Conservation (phyloP, 1,284 basidiomycete genomes). For the Marasmius fiardii region DNA sequence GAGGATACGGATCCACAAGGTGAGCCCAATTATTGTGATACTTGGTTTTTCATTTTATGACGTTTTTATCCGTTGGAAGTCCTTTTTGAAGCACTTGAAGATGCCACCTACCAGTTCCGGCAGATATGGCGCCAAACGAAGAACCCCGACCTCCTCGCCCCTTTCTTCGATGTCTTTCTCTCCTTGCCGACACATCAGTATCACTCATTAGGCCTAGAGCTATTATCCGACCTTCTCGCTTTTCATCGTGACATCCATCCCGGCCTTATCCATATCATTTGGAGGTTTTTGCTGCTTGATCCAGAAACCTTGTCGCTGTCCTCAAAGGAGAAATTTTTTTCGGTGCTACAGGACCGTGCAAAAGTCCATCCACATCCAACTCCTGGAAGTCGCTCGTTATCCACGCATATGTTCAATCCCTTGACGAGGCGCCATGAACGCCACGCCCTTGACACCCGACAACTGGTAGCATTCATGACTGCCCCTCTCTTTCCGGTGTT, state of each 20-base stretch:
- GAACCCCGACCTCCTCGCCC: conserved; percentile 30
- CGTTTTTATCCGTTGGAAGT: neutral
- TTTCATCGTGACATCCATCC: conserved; percentile 21
- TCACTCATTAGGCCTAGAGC: conserved; percentile 18
- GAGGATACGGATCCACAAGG: conserved; percentile 9
- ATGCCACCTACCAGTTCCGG: conserved; percentile 26
- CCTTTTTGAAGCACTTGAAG: conserved; percentile 15
- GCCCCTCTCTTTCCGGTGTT: conserved; percentile 11
- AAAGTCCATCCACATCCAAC: neutral
- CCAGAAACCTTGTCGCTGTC: conserved; percentile 15
- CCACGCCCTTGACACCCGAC: conserved; percentile 15
- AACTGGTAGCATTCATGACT: conserved; percentile 24
- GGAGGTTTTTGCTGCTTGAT: conserved; percentile 25
- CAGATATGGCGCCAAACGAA: conserved; percentile 24
- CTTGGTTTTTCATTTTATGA: neutral
- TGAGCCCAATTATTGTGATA: conserved; percentile 3
- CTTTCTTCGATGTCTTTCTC: conserved; percentile 31
- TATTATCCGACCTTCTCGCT: conserved; percentile 25
- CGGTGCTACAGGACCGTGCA: conserved; percentile 23
- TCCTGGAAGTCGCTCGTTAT: neutral
- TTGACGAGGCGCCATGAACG: conserved; percentile 7
- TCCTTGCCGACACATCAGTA: conserved; percentile 17
- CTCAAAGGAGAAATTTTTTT: conserved; percentile 23
- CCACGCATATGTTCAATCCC: conserved; percentile 8
- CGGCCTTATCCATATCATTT: conserved; percentile 27